phyloP scores from a whole-genome alignment of 2,329 filamentous ascomycete genomes.

The Ophiocordyceps camponoti-leonardi region DNA sequence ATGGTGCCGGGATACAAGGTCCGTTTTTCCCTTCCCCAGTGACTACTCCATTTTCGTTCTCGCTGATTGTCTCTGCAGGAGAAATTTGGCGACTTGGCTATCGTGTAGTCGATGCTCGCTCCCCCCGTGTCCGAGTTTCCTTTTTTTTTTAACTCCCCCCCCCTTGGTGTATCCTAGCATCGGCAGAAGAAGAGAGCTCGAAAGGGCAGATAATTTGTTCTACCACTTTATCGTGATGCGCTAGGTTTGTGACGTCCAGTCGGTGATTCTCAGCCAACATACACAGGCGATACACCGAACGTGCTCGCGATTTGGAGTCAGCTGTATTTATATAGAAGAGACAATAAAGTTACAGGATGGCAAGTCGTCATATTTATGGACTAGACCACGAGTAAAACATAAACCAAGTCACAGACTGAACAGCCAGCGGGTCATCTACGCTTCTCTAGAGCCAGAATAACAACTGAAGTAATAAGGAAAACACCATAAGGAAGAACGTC shows the following conservation, averaged over 20 bases:
- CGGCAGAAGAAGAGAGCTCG: conserved; percentile 41
- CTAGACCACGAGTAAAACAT: not conserved
- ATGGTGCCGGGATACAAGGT: conserved; percentile 98
- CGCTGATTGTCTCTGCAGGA: conserved; percentile 53
- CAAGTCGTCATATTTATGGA: not conserved
- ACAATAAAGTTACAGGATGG: not conserved
- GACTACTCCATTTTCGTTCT: too few relatives aligned
- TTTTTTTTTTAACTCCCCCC: conserved; percentile 6
- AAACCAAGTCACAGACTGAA: not conserved
- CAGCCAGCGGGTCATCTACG: not conserved
- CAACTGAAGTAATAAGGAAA: not conserved
- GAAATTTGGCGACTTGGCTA: conserved; percentile 94
- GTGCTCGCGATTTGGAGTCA: too few relatives aligned
- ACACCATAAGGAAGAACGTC: not conserved
- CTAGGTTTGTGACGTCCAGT: too few relatives aligned
- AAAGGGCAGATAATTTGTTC: conserved; percentile 6
- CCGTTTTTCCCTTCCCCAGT: conserved; percentile 16
- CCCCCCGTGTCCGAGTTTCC: conserved; percentile 22
- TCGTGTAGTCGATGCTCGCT: conserved; percentile 50
- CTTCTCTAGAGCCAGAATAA: not conserved
- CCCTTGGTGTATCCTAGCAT: conserved; percentile 47
- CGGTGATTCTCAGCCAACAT: too few relatives aligned
- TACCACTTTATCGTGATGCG: not conserved
- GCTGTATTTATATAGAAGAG: too few relatives aligned
- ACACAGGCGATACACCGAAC: too few relatives aligned